Evolutionary conservation across 257 asterid genomes (phyloP).

Genomic region (Lithospermum erythrorhizon): DNA sequence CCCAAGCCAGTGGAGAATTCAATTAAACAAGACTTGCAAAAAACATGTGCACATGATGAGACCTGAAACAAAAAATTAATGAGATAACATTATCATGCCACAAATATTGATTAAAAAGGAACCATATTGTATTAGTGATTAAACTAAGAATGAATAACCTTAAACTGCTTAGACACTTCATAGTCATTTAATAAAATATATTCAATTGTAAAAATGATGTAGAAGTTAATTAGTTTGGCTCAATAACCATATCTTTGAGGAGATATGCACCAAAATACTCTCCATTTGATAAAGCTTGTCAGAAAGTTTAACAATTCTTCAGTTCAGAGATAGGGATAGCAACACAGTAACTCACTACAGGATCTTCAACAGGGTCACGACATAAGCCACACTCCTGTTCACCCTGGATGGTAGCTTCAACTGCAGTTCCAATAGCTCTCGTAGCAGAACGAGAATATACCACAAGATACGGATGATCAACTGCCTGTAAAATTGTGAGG

Average conservation of each 20-base stretch:
- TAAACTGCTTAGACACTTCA: background rate
- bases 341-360: slow-evolving; percentile 42
- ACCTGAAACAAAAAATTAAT: slow-evolving; percentile 34
- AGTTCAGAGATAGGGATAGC: background rate
- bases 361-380: slow-evolving; percentile 65
- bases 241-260: too few species aligned
- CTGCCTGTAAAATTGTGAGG: slow-evolving; percentile 49
- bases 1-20: slow-evolving; percentile 60
- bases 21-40: slow-evolving; percentile 83
- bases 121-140: background rate
- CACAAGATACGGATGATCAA: slow-evolving; percentile 96
- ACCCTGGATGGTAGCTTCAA: slow-evolving; percentile 28
- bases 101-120: background rate
- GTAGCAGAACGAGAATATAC: slow-evolving; percentile 60
- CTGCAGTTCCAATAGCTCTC: slow-evolving; percentile 41
- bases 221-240: background rate
- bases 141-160: too few species aligned
- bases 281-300: background rate
- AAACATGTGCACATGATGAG: slow-evolving; percentile 67
- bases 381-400: slow-evolving; percentile 58
- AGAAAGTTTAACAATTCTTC: background rate
- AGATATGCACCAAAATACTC: background rate
- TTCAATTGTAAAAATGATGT: background rate
- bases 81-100: background rate
- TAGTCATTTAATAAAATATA: background rate